A percentile compares a stretch with the other conserved stretches of the same genome.
Evolutionary conservation across 106 monocot genomes (phyloP).

Genomic region (Cymbidium sinense): DNA sequence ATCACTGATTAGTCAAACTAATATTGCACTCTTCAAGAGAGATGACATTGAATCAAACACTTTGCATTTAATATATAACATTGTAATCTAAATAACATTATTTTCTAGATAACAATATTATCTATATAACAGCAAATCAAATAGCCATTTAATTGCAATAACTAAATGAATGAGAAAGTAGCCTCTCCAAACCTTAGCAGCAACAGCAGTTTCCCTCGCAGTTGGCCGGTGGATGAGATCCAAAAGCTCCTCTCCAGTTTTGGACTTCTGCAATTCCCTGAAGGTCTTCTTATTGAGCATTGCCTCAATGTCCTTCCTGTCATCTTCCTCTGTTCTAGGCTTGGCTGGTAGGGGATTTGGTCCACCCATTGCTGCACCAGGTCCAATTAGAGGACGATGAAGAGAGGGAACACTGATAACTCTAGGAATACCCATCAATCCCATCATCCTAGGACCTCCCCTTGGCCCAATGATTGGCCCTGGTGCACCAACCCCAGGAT

Average conservation of each 20-base stretch:
- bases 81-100: neutral
- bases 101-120: neutral
- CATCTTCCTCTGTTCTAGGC: constrained; percentile 75
- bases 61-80: neutral
- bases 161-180: neutral
- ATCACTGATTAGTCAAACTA: neutral
- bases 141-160: neutral
- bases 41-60: too few species aligned
- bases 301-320: constrained; percentile 85
- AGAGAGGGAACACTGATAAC: constrained; percentile 53
- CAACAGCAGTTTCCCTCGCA: constrained; percentile 91
- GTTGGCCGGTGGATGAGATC: constrained; percentile 98
- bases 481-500: constrained; percentile 26
- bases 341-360: constrained; percentile 24
- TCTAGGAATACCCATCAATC: constrained; percentile 63
- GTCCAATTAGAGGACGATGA: constrained; percentile 39
- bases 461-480: constrained; percentile 25
- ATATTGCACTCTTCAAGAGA: neutral
- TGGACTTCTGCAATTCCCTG: constrained; percentile 80
- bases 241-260: constrained; percentile 97
- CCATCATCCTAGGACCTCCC: constrained; percentile 52
- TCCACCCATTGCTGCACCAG: constrained; percentile 18
- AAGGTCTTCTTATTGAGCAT: constrained; percentile 91
- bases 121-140: neutral
- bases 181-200: constrained; percentile 63